A percentile compares a stretch with the other conserved stretches of the same genome.
phyloP scores from a whole-genome alignment of 2,329 filamentous ascomycete genomes.

The Sclerotinia borealis region DNA sequence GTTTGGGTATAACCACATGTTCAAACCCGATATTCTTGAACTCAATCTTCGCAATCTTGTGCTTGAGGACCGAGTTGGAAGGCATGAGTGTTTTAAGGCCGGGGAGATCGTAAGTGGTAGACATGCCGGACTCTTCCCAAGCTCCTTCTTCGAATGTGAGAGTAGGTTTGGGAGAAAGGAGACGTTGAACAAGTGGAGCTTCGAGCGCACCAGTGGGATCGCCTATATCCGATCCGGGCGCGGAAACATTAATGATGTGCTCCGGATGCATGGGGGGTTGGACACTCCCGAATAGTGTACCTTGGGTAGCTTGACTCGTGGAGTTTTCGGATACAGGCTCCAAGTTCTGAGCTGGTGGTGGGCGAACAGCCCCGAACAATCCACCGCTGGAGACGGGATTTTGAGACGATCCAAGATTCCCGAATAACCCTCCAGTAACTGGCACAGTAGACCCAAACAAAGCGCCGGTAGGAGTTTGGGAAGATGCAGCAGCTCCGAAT shows the following conservation, averaged over 20 bases:
- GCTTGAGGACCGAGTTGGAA: conserved; percentile 45
- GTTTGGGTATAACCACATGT: conserved; percentile 55
- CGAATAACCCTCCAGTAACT: not conserved
- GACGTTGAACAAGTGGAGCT: not conserved
- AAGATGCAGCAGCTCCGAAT: not conserved
- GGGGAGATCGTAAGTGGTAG: conserved; percentile 53
- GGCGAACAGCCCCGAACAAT: not conserved
- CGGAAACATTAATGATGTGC: not conserved
- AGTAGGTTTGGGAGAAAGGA: conserved; percentile 15
- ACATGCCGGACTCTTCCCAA: conserved; percentile 54
- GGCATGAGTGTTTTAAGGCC: conserved; percentile 51
- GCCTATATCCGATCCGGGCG: not conserved
- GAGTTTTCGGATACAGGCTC: not conserved
- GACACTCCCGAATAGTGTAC: not conserved
- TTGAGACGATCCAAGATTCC: not conserved
- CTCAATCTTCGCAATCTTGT: conserved; percentile 51
- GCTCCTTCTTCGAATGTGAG: conserved; percentile 46
- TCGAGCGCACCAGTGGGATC: not conserved
- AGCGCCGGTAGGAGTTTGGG: not conserved
- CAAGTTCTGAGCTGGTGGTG: not conserved
- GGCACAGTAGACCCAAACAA: not conserved
- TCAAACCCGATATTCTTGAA: conserved; percentile 48
- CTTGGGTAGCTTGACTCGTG: not conserved
- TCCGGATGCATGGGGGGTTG: not conserved
- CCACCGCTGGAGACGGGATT: not conserved